Conservation (phyloP, 306 rosid genomes). For the Cucurbita pepo region DNA sequence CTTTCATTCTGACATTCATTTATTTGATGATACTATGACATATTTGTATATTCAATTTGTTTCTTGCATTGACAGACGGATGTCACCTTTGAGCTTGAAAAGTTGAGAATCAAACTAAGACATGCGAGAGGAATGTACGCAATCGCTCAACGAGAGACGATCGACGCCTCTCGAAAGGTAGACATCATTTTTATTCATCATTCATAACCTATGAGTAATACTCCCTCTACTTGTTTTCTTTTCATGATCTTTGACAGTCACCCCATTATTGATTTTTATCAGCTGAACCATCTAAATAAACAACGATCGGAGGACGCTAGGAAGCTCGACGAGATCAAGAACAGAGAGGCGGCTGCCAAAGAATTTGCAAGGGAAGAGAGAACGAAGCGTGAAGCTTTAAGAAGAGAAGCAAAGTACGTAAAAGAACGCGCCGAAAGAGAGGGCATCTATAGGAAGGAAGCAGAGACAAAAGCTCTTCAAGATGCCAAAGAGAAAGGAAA, state of each 20-base stretch:
- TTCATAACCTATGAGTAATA: background rate
- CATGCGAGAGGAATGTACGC: conserved; percentile 83
- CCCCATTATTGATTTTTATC: conserved; percentile 15
- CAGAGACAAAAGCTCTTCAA: conserved; percentile 42
- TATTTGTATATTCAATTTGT: background rate
- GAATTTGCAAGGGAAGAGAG: conserved; percentile 37
- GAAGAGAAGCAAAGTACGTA: conserved; percentile 39
- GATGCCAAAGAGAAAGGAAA: conserved; percentile 53
- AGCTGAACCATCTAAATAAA: conserved; percentile 44
- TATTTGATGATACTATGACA: background rate
- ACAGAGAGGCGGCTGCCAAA: conserved; percentile 41
- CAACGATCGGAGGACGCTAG: conserved; percentile 35
- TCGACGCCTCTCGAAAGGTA: conserved; percentile 69
- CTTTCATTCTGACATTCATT: background rate
- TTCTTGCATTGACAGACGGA: conserved; percentile 35
- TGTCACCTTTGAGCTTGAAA: conserved; percentile 64
- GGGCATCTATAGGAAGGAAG: conserved; percentile 47
- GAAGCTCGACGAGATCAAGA: conserved; percentile 45
- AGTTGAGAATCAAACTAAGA: conserved; percentile 72
- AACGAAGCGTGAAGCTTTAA: conserved; percentile 45
- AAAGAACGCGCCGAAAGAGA: conserved; percentile 60
- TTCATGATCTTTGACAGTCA: background rate
- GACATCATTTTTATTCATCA: background rate
- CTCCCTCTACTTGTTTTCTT: conserved; percentile 1
- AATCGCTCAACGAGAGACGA: conserved; percentile 57